Evolutionary conservation across 2,329 filamentous ascomycete species (phyloP).

Genomic region (Phyllosticta citriasiana): DNA sequence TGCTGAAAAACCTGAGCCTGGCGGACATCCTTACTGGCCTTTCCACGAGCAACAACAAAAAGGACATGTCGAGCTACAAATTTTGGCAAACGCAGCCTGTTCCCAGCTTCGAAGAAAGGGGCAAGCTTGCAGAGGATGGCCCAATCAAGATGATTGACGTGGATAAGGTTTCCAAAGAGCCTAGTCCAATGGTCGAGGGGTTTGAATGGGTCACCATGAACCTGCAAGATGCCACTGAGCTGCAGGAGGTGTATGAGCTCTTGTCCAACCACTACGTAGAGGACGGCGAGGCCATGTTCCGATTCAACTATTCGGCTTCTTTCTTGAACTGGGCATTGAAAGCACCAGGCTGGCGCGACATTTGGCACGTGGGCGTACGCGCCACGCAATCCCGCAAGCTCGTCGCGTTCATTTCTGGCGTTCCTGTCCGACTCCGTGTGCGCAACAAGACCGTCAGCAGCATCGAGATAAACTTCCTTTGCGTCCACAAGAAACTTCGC

Average conservation of each 20-base stretch:
- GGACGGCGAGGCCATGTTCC: conserved; percentile 93
- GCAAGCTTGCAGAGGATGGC: conserved; percentile 55
- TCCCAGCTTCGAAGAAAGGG: conserved; percentile 56
- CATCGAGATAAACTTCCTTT: conserved; percentile 96
- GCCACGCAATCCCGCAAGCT: conserved; percentile 74
- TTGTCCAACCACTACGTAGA: conserved; percentile 94
- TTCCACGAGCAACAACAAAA: conserved; percentile 77
- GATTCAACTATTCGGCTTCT: conserved; percentile 86
- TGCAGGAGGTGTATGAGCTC: conserved; percentile 86
- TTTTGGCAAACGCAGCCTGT: conserved; percentile 99
- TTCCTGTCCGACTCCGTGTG: conserved; percentile 74
- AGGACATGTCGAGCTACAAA: conserved; percentile 95
- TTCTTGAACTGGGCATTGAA: conserved; percentile 94
- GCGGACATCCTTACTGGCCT: conserved; percentile 65
- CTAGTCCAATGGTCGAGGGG: conserved; percentile 59
- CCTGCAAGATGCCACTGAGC: conserved; percentile 61
- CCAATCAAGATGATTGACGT: conserved; percentile 73
- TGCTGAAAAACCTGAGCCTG: conserved; percentile 53
- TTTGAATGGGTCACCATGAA: conserved; percentile 96
- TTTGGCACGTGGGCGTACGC: conserved; percentile 93
- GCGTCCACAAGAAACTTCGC: conserved; percentile 94
- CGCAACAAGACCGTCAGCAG: conserved; percentile 65
- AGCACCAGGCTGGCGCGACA: conserved; percentile 83
- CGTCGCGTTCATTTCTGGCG: conserved; percentile 90
- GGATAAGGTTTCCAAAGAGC: conserved; percentile 69